phyloP scores from a whole-genome alignment of 495 filamentous ascomycete species.

The Aspergillus leporis region DNA sequence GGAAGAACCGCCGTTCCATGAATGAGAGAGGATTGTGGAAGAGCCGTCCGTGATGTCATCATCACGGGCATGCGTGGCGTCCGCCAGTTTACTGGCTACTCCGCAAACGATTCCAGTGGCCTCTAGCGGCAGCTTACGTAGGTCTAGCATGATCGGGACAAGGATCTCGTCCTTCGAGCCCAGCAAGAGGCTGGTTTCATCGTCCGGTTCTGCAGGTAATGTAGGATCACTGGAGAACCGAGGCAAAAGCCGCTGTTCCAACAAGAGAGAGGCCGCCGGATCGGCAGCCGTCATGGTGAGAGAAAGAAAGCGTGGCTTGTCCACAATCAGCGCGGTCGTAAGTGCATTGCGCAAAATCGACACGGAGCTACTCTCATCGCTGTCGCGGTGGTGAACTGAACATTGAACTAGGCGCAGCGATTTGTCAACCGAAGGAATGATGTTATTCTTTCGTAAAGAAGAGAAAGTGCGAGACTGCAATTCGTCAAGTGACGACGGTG shows the following conservation, averaged over 20 bases:
- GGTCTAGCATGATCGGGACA: constrained; percentile 86
- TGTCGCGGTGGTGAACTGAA: constrained; percentile 62
- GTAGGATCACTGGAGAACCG: constrained; percentile 51
- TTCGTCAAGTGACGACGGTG: constrained; percentile 73
- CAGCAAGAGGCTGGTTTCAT: constrained; percentile 59
- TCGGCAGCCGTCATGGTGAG: constrained; percentile 84
- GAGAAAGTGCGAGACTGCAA: constrained; percentile 82
- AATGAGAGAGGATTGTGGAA: constrained; percentile 15
- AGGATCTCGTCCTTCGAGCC: constrained; percentile 79
- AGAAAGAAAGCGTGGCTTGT: constrained; percentile 77
- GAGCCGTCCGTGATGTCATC: constrained; percentile 16
- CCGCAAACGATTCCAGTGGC: constrained; percentile 94
- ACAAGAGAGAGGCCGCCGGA: constrained; percentile 71
- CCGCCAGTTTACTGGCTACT: constrained; percentile 77
- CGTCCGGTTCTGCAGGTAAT: constrained; percentile 44
- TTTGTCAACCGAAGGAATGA: constrained; percentile 69
- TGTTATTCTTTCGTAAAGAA: constrained; percentile 68
- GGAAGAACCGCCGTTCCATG: constrained; percentile 14
- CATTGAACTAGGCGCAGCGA: constrained; percentile 78
- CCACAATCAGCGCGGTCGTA: constrained; percentile 54
- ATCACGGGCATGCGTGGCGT: constrained; percentile 37
- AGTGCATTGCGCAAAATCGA: constrained; percentile 47
- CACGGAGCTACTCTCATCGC: constrained; percentile 46
- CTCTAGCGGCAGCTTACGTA: constrained; percentile 78
- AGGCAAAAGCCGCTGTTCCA: constrained; percentile 72